These are phyloP conservation scores for Nicotiana obtusifolia DNA, from an alignment of 257 asterid species.

Conservation along the genomic window DNA sequence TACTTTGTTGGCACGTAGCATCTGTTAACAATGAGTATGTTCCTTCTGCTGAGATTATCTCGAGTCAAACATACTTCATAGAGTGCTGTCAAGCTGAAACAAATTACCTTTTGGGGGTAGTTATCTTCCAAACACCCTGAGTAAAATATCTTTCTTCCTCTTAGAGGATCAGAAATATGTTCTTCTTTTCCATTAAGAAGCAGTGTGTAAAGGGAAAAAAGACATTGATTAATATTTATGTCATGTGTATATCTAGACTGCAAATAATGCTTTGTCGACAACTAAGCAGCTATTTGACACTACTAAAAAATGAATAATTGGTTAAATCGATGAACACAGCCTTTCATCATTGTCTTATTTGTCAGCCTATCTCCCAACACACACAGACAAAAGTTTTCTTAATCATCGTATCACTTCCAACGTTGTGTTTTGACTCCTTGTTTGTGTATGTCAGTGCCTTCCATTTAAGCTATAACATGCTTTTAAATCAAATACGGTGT, in stretches of 20 bases:
- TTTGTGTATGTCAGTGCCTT: constrained; percentile 66
- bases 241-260: background rate
- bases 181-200: background rate
- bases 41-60: no score
- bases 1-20: no score
- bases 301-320: background rate
- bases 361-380: background rate
- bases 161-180: background rate
- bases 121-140: background rate
- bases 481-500: constrained; percentile 86
- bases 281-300: background rate
- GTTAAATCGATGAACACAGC: background rate
- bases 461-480: constrained; percentile 96
- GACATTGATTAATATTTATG: background rate
- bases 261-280: constrained; percentile 1
- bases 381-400: background rate
- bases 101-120: no score
- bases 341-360: background rate
- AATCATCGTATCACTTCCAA: background rate
- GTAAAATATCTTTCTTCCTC: background rate
- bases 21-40: no score
- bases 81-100: no score
- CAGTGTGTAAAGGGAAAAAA: background rate
- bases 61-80: no score
- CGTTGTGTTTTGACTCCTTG: background rate